Evolutionary conservation across 306 rosid genomes (phyloP).

Genomic region (Ormosia semicastrata): DNA sequence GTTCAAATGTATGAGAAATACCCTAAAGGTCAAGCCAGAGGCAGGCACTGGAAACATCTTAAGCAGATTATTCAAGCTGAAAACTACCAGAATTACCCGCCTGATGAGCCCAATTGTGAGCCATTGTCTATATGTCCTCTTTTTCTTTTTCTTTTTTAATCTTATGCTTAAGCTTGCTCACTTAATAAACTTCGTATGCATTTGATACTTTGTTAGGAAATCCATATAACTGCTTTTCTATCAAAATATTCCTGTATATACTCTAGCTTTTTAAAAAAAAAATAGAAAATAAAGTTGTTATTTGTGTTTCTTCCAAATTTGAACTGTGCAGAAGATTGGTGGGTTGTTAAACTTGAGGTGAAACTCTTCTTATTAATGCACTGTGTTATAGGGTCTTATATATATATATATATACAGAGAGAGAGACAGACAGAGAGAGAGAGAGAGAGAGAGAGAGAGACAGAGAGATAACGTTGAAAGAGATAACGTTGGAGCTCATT

Average conservation of each 20-base stretch:
- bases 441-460: too few relatives aligned
- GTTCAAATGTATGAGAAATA: slow-evolving; percentile 90
- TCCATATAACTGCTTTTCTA: background rate
- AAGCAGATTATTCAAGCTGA: slow-evolving; percentile 96
- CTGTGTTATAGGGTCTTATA: too few relatives aligned
- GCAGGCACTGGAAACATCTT: slow-evolving; percentile 95
- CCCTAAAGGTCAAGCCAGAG: slow-evolving; percentile 88
- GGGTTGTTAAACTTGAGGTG: background rate
- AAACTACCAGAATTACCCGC: slow-evolving; percentile 65
- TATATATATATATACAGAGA: too few relatives aligned
- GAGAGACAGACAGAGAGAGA: too few relatives aligned
- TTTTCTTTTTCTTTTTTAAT: background rate
- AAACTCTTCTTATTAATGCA: background rate
- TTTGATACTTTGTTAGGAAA: background rate
- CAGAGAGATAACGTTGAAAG: background rate
- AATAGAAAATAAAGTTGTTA: background rate
- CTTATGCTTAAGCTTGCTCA: background rate
- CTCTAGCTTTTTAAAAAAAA: too few relatives aligned
- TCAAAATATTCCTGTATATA: background rate
- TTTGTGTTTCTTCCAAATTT: background rate
- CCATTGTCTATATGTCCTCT: background rate
- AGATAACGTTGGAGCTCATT: background rate
- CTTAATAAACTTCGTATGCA: background rate
- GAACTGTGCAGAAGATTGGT: slow-evolving; percentile 7
- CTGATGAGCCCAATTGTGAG: slow-evolving; percentile 84